These are phyloP conservation scores for Trifolium dubium DNA, from an alignment of 306 rosid species.

Conservation along the genomic window DNA sequence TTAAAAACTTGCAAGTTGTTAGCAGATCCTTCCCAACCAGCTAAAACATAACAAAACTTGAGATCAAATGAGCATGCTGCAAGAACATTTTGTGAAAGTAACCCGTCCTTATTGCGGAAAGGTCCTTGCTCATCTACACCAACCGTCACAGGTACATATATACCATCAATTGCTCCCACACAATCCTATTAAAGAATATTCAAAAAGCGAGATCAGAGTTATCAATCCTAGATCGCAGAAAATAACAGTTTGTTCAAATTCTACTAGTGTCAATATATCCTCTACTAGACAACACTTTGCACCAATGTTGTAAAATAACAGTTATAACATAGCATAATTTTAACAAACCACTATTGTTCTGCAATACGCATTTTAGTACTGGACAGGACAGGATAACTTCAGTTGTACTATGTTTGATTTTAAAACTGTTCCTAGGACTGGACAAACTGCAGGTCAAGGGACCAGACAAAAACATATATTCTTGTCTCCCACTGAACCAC, in stretches of 20 bases:
- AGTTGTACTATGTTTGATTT: too few relatives aligned
- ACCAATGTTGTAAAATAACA: not conserved
- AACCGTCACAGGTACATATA: conserved; percentile 84
- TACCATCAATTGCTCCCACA: conserved; percentile 80
- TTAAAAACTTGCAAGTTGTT: conserved; percentile 80
- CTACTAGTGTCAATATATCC: not conserved
- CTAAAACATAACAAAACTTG: conserved; percentile 85
- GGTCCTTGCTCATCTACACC: conserved; percentile 97
- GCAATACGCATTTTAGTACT: not conserved
- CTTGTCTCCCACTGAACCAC: too few relatives aligned
- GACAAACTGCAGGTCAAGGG: too few relatives aligned
- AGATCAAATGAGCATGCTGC: conserved; percentile 95
- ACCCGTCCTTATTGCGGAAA: conserved; percentile 86
- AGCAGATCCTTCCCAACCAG: conserved; percentile 99
- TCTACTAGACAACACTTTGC: not conserved
- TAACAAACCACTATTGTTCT: not conserved
- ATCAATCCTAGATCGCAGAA: not conserved
- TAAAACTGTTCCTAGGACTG: too few relatives aligned
- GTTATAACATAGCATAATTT: not conserved
- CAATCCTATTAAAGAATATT: conserved; percentile 63
- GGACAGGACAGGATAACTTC: too few relatives aligned
- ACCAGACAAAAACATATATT: too few relatives aligned
- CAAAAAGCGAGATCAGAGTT: conserved; percentile 29
- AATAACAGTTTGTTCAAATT: not conserved
- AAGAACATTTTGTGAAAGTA: conserved; percentile 78